phyloP scores from a whole-genome alignment of 1,139 yeast genomes.

The Candida neerlandica region DNA sequence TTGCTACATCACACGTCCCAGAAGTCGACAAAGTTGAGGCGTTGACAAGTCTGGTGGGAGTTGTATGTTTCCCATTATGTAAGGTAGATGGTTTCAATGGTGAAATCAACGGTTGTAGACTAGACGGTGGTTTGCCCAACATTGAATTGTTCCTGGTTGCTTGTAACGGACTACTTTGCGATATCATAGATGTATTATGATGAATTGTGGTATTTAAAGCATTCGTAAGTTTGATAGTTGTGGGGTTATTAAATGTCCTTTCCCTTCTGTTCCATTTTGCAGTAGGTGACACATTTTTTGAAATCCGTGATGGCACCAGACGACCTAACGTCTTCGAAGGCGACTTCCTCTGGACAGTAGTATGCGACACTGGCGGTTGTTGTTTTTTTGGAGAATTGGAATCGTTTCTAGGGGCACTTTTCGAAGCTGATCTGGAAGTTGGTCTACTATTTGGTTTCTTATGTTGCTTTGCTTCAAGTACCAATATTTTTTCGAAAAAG shows the following conservation, averaged over 20 bases:
- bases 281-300: constrained; percentile 10
- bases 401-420: background rate
- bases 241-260: constrained; percentile 17
- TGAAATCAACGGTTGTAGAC: constrained; percentile 34
- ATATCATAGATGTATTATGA: constrained; percentile 13
- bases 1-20: background rate
- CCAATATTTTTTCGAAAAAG: constrained; percentile 43
- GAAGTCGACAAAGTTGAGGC: no score
- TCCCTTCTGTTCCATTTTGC: constrained; percentile 6
- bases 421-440: constrained; percentile 8
- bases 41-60: background rate
- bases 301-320: constrained; percentile 7
- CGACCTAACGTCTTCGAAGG: constrained; percentile 6
- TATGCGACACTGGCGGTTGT: background rate
- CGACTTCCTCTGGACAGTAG: constrained; percentile 3
- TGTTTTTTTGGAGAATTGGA: constrained; percentile 9
- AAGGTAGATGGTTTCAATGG: constrained; percentile 23
- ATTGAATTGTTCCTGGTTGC: constrained; percentile 16
- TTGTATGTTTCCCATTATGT: background rate
- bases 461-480: constrained; percentile 44
- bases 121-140: constrained; percentile 16
- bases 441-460: constrained; percentile 6
- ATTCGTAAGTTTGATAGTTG: constrained; percentile 22
- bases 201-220: constrained; percentile 21
- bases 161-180: constrained; percentile 23